Evolutionary conservation across 805 yeast genomes (phyloP).

Genomic region (Starmerella tilneyi): DNA sequence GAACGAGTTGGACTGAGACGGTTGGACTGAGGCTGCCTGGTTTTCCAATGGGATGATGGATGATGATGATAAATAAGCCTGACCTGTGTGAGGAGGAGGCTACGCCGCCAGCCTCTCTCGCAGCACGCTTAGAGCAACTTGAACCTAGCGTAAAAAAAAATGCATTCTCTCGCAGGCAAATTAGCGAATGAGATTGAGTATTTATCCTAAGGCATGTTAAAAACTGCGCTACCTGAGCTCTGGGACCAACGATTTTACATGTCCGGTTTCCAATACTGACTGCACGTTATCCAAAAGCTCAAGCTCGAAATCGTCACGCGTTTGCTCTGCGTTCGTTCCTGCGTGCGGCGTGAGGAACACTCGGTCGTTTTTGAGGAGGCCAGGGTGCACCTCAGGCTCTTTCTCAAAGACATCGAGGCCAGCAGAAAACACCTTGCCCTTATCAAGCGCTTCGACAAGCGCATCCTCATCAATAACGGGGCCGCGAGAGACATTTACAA

Average conservation of each 20-base stretch:
- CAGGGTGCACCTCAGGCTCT: slow-evolving; percentile 52
- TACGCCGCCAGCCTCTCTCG: too few species aligned
- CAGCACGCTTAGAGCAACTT: too few species aligned
- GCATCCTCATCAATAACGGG: slow-evolving; percentile 57
- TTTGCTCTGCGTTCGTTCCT: slow-evolving; percentile 74
- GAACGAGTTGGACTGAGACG: too few species aligned
- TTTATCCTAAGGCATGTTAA: not conserved
- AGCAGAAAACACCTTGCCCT: slow-evolving; percentile 45
- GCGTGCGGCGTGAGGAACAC: slow-evolving; percentile 75
- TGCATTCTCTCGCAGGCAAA: too few species aligned
- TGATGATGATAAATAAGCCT: too few species aligned
- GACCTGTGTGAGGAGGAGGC: too few species aligned
- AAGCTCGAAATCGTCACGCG: slow-evolving; percentile 64
- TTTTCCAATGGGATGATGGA: too few species aligned
- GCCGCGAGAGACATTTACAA: slow-evolving; percentile 83
- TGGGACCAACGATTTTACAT: slow-evolving; percentile 33
- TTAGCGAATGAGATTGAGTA: not conserved
- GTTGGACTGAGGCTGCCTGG: too few species aligned
- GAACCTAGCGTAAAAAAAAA: too few species aligned
- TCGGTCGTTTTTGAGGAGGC: slow-evolving; percentile 40
- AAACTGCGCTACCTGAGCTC: not conserved
- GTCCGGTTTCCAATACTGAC: slow-evolving; percentile 47
- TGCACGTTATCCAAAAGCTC: slow-evolving; percentile 56
- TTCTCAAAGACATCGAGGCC: slow-evolving; percentile 58
- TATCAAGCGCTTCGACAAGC: slow-evolving; percentile 40